Base-by-base conservation (phyloP, 768 basidiomycete species). In the Boletellus ananiceps region DNA sequence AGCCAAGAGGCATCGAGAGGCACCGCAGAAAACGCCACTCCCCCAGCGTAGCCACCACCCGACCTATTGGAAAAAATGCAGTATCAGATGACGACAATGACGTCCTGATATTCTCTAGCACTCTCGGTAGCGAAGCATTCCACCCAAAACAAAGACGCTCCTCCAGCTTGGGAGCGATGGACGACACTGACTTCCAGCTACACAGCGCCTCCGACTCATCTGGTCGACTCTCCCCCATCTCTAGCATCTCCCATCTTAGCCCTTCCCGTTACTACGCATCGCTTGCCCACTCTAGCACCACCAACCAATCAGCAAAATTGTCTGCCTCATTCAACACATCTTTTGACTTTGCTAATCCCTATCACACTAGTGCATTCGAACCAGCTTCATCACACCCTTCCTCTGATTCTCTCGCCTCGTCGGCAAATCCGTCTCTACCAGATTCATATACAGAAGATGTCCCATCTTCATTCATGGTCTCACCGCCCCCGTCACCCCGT, bases 91-190 rank as follows among this genome's bases (percentile, higher is more conserved):
- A 68, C 33, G 77, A 79, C 21, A 80, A 80, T 19, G 83, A 82
- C 47, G 65, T 86, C 49, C 72, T 81, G 54, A 82, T 86, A 52
- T 72, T 79, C 39, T 63, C 65, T 3, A 47, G 43, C 49, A 67
- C 72, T 18, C 49, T 63, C 32, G 48, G 46, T 15, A 39, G 47
- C 18, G 60, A 65, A 35, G 40, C 54, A 2, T 27, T 47, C 32
- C 46, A 63, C 15, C 29, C 63, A 36, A 62, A 60, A 42, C 71
- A 68, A 59, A 74, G 73, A 57, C 70, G 77, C 45, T 70, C 75
- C 12, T 65, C 69, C 18, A 80, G 80, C 34, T 59, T 75, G 25
- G 73, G 75, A 46, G 60, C 68, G 49, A 76, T 74, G 68, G 71
- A 75, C 42, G 73, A 73, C 45, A 39, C 58, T 8, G 61, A 63